A percentile compares a stretch with the other conserved stretches of the same genome.
These are phyloP conservation scores for Arabidopsis suecica DNA, from an alignment of 345 rosid species.

Conservation along the genomic window DNA sequence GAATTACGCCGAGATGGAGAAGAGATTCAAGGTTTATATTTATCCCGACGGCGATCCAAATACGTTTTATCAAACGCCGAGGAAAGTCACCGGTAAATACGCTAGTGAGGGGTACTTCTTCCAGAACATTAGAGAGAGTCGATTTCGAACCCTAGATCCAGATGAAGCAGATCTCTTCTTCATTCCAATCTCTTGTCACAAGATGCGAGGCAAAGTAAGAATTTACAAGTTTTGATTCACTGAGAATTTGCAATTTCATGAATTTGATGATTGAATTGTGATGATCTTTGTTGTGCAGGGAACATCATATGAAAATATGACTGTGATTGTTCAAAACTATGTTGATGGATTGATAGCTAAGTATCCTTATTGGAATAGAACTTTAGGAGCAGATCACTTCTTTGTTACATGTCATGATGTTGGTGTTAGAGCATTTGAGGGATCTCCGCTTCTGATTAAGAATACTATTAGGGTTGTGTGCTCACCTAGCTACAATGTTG, in stretches of 20 bases:
- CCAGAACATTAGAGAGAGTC: slow-evolving; percentile 83
- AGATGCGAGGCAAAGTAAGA: slow-evolving; percentile 97
- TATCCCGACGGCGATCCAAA: slow-evolving; percentile 97
- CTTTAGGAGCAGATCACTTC: slow-evolving; percentile 97
- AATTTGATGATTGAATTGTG: slow-evolving; percentile 1
- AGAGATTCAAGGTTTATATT: slow-evolving; percentile 76
- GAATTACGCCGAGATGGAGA: slow-evolving; percentile 85
- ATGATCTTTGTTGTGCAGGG: slow-evolving; percentile 56
- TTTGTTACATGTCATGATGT: slow-evolving; percentile 97
- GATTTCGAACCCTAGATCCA: slow-evolving; percentile 76
- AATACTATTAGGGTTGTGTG: slow-evolving; percentile 93
- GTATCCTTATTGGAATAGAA: slow-evolving; percentile 96
- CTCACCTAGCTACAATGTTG: slow-evolving; percentile 95
- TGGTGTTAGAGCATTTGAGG: slow-evolving; percentile 94
- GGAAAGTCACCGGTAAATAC: slow-evolving; percentile 92
- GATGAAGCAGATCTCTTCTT: slow-evolving; percentile 89
- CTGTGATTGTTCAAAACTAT: slow-evolving; percentile 77
- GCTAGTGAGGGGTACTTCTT: slow-evolving; percentile 99
- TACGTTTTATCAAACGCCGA: slow-evolving; percentile 87
- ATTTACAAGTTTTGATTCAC: not conserved
- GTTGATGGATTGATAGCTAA: slow-evolving; percentile 68
- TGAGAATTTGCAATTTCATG: not conserved
- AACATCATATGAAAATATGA: slow-evolving; percentile 93
- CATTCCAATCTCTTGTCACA: slow-evolving; percentile 94
- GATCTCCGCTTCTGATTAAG: slow-evolving; percentile 75